These are phyloP conservation scores for Mortierella sp. DNA, from an alignment of 371 early-diverging fungal genomes.

Conservation along the genomic window DNA sequence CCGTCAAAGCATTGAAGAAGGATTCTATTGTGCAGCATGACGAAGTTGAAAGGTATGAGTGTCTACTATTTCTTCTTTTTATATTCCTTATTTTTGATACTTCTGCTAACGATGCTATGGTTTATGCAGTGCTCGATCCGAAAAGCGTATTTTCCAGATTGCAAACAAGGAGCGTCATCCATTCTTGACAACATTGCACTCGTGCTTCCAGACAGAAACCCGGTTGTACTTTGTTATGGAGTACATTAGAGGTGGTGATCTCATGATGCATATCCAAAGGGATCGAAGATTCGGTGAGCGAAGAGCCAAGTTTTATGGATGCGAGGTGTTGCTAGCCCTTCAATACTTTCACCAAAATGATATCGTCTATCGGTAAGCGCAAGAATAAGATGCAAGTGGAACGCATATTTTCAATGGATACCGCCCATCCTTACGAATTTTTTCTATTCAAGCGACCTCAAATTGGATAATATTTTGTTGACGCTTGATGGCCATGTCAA, in stretches of 20 bases:
- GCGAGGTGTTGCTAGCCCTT: slow-evolving; percentile 83
- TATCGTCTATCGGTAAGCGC: slow-evolving; percentile 76
- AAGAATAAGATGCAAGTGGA: neutral
- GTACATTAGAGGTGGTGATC: slow-evolving; percentile 95
- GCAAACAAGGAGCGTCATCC: slow-evolving; percentile 86
- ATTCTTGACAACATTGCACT: slow-evolving; percentile 93
- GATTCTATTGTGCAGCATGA: slow-evolving; percentile 86
- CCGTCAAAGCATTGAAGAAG: slow-evolving; percentile 97
- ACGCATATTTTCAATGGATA: too few species aligned
- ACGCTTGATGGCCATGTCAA: slow-evolving; percentile 78
- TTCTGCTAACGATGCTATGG: neutral
- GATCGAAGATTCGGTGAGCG: slow-evolving; percentile 85
- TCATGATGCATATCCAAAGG: slow-evolving; percentile 90
- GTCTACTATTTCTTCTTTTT: neutral
- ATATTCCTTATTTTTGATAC: neutral
- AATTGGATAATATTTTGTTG: slow-evolving; percentile 77
- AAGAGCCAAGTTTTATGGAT: slow-evolving; percentile 84
- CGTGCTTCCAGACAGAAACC: slow-evolving; percentile 91
- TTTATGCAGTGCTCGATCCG: slow-evolving; percentile 71
- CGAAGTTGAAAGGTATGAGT: slow-evolving; percentile 80
- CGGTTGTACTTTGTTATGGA: slow-evolving; percentile 97
- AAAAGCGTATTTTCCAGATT: slow-evolving; percentile 84
- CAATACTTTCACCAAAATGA: slow-evolving; percentile 82
- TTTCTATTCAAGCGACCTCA: slow-evolving; percentile 66
- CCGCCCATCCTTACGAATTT: neutral